Evolutionary conservation across 306 rosid genomes (phyloP), one percentile per base, ranked within the genome.

Genomic region (Quercus mongolica): DNA sequence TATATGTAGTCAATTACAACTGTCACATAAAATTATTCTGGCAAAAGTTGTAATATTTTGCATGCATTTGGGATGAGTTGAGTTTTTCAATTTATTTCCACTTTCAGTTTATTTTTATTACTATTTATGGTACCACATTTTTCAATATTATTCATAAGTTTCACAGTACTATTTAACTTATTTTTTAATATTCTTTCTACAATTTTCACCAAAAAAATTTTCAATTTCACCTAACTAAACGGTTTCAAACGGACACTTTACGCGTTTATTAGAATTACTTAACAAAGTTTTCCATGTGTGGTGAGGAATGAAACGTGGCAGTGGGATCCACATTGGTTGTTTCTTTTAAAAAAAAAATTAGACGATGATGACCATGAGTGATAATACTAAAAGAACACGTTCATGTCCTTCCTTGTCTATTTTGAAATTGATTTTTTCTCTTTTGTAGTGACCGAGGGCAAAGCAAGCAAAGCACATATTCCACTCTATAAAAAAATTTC

Each of bases 401-500:
- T 80, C 20, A 30, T 71, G 81, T 67, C 58, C 76, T 56, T 76
- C 46, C 56, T 55, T 38, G 76, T 79, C 28, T 35, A 3, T 4
- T 57, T 52, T 49, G 54, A 14, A 21, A 18, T 20, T 61, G 20
- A 55, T 7, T 56, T 12, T 21, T 20, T 69, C 19, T 25, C 63
- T 59, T 49, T 77, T 49, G 26, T 77, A 33, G 5, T n/a, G 35
- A 64, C 63, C 61, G 49, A 76, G 78, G 76, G 89, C 65, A 78
- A 82, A 77, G 92, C 82, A 88, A 74, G 89, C 65, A 78, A 82
- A 77, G 92, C 82, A 88, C 84, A 86, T 33, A 83, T 84, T 89
- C 89, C 74, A 74, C 54, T 55, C 46, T 41, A 41, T 41, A 41
- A 41, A 6, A 8, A 35, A 73, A n/a, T 63, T 31, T 23, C 68